These are phyloP conservation scores for Senna tora DNA, from an alignment of 306 rosid species.

Conservation along the genomic window DNA sequence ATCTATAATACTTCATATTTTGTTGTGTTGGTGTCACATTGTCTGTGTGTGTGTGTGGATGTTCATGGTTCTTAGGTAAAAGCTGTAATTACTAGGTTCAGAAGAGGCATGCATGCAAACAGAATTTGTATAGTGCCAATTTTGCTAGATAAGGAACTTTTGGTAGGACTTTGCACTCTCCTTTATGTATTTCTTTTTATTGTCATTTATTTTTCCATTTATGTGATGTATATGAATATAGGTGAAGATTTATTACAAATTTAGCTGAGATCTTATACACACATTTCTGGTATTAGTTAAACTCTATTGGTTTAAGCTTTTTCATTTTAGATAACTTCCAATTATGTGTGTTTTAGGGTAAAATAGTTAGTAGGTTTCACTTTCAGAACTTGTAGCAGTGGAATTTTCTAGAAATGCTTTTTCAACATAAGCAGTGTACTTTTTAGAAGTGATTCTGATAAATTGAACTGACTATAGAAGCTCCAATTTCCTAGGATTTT, in stretches of 20 bases:
- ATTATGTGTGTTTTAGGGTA: neutral
- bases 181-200: neutral
- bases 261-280: neutral
- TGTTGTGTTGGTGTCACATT: too few relatives aligned
- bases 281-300: neutral
- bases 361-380: neutral
- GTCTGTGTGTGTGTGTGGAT: neutral
- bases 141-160: conserved; percentile 41
- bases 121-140: conserved; percentile 48
- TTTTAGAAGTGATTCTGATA: too few relatives aligned
- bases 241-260: neutral
- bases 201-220: neutral
- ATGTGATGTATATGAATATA: neutral
- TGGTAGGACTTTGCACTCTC: conserved; percentile 13
- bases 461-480: too few relatives aligned
- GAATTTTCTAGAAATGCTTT: too few relatives aligned
- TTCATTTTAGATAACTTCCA: neutral
- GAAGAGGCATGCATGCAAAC: conserved; percentile 30
- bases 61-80: conserved; percentile 20
- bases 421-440: too few relatives aligned
- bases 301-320: neutral
- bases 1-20: too few relatives aligned
- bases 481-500: too few relatives aligned
- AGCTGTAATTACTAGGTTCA: conserved; percentile 43
- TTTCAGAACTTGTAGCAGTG: too few relatives aligned